Base-by-base conservation (phyloP, 2,329 filamentous ascomycete genomes). In the Colletotrichum sp. region DNA sequence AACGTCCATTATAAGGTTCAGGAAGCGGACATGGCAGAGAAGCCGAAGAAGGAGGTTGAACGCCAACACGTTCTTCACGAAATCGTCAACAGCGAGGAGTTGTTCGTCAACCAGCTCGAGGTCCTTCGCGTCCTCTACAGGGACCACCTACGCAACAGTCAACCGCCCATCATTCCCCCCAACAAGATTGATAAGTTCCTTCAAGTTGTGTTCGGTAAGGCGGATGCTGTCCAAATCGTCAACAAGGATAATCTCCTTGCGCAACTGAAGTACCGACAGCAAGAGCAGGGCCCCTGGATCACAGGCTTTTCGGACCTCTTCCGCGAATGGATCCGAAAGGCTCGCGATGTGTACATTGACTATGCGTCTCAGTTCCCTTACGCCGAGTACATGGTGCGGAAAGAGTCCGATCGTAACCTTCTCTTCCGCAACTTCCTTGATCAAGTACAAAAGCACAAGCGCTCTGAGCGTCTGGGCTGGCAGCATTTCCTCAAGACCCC, bases 241-340 rank as follows among this genome's bases (percentile, higher is more conserved):
- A 99, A 99, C 84, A 97, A 98, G 84, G 96, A 98, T 78, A 94
- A 97, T 83, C 90, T 99, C 24, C 87, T 99, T 28, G 94, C 96
- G 3, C 96, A 98, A 84, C 91, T 99, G 80, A 99, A 99, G 82
- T 99, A 99, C 83, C 93, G 97, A 30, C 97, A 99, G 84, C 95
- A 97, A 81, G 97, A 99, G 83, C 96, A 99, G 86, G 97, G 97
- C 0, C 97, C 97, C 0, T 99, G 96, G 93, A 93, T 99, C 75
- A 89, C 92, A 15, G 97, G 97, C 5, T 98, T 98, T 85, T 98
- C 96, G 82, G 97, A 99, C 81, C 95, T 99, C 66, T 99, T 99
- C 88, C 90, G 97, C 75, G 97, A 99, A 86, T 99, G 97, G 97
- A 98, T 99, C 77, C 92, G 97, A 78, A 99, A 98, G 84, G 97